Evolutionary conservation across 2,329 filamentous ascomycete genomes (phyloP), one percentile per base, ranked within the genome.

Genomic region (Cladosporium sp.): DNA sequence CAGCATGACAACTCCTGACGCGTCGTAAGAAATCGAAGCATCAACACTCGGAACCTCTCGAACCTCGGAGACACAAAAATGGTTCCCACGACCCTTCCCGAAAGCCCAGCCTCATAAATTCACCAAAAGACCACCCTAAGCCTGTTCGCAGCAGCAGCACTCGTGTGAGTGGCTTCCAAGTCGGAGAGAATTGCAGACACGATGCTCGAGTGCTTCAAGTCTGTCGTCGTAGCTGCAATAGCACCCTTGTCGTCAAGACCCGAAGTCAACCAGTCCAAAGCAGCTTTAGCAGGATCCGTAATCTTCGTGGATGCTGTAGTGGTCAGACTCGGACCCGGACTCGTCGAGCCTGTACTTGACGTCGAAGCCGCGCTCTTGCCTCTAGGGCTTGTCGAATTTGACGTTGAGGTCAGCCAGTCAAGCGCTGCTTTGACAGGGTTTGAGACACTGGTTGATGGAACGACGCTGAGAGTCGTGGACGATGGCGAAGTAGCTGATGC

Each of bases 191-290:
- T 47, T 3, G 2, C n/a, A 47, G 41, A 47, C 0, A 24, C 41
- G 7, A 12, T 8, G n/a, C n/a, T 47, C 10, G 41, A 47, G n/a
- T 47, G n/a, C 41, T 12, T 47, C n/a, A 8, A 24, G 41, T 47
- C 28, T 5, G 52, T 55, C 0, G 52, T 34, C n/a, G 55, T 38
- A 10, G 32, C 12, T 10, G 54, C 2, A 1, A 30, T 41, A 12
- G 34, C 1, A 21, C 2, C 21, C 7, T 47, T 47, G 3, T 12
- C n/a, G 10, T 47, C 41, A 12, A 47, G 8, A 21, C 41, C 41
- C n/a, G 41, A 34, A 41, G 55, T 58, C 55, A 58, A n/a, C 32
- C 34, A 58, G 24, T 58, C 24, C 21, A 58, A 15, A 28, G 55
- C 55, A 8, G 21, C 18, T 58, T 58, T 41, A 14, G 34, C 55